Conservation (phyloP, 208 protist genomes). For the Tritrichomonas musculus region DNA sequence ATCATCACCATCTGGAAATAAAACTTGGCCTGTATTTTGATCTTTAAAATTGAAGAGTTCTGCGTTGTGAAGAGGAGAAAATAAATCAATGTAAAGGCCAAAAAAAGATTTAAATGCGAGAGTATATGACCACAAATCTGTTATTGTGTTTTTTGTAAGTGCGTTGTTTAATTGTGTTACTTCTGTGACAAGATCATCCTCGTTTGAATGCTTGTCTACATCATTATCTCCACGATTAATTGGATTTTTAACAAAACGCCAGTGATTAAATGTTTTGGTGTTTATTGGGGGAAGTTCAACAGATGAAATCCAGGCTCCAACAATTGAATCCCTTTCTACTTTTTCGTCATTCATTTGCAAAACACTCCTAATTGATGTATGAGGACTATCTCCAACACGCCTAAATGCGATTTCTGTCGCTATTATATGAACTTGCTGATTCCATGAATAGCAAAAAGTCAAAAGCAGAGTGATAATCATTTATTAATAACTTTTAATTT, state of each 20-base stretch:
- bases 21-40: no score
- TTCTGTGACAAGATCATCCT: background rate
- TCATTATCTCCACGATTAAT: background rate
- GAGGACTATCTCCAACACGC: background rate
- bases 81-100: background rate
- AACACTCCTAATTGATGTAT: no score
- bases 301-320: background rate
- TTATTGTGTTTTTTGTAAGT: background rate
- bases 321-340: background rate
- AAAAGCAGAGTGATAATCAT: no score
- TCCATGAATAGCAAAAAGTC: background rate
- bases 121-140: background rate
- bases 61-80: background rate
- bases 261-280: background rate
- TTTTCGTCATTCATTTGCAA: background rate
- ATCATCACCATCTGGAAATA: constrained; percentile 4
- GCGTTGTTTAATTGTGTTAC: no score
- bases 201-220: background rate
- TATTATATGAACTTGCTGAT: background rate
- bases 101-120: background rate
- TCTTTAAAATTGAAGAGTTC: background rate
- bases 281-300: background rate
- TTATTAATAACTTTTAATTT: no score
- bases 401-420: background rate
- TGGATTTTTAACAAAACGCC: background rate